Conservation (phyloP, 78 protist species). For the Cavenderia fasciculata region DNA sequence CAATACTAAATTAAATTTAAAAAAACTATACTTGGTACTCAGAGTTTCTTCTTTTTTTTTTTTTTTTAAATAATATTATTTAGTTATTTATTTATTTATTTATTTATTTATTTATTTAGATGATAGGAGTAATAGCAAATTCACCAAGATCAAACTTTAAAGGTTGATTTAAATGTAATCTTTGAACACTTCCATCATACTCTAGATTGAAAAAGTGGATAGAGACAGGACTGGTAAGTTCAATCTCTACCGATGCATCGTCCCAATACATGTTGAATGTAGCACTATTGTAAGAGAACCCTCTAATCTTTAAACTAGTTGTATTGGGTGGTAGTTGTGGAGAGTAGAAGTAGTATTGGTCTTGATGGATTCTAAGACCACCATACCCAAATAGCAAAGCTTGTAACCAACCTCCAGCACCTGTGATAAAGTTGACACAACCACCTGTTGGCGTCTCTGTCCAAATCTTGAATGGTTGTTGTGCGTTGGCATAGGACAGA, state of each 20-base stretch:
- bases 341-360: background rate
- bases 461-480: slow-evolving; percentile 72
- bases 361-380: slow-evolving; percentile 42
- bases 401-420: slow-evolving; percentile 77
- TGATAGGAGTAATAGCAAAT: no score
- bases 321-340: slow-evolving; percentile 44
- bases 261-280: slow-evolving; percentile 25
- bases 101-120: no score
- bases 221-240: no score
- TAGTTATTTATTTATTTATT: no score
- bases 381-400: slow-evolving; percentile 50
- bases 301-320: background rate
- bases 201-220: no score
- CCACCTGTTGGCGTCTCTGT: slow-evolving; percentile 81
- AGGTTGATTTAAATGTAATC: no score
- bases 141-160: no score
- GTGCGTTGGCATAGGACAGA: slow-evolving; percentile 20
- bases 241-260: background rate
- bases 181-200: no score
- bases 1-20: no score
- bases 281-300: background rate
- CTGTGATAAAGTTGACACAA: slow-evolving; percentile 34
- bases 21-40: no score
- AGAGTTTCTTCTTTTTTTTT: no score
- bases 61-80: no score